Percentiles rank a stretch among this genome's conserved stretches.
phyloP scores from a whole-genome alignment of 495 filamentous ascomycete species.

The Tuber magnatum region DNA sequence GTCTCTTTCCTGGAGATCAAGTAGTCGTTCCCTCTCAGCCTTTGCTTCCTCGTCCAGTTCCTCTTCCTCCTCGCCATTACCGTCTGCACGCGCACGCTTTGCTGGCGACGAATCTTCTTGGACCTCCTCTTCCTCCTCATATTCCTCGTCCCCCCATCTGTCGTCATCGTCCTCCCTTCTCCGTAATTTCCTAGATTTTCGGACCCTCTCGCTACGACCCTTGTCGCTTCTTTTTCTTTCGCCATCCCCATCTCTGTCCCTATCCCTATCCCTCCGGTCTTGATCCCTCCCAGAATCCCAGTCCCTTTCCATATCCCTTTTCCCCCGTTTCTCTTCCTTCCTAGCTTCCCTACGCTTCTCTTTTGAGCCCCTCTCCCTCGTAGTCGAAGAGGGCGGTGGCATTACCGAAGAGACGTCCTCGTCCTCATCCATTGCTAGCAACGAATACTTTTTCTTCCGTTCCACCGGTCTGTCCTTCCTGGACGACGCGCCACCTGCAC shows the following conservation, averaged over 20 bases:
- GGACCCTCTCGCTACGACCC: slow-evolving; percentile 36
- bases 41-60: slow-evolving; percentile 54
- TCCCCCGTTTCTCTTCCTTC: slow-evolving; percentile 36
- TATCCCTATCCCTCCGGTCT: slow-evolving; percentile 42
- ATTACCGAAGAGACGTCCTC: slow-evolving; percentile 41
- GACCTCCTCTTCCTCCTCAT: slow-evolving; percentile 48
- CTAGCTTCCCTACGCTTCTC: slow-evolving; percentile 45
- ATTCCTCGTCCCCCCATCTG: slow-evolving; percentile 73
- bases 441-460: slow-evolving; percentile 63
- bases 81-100: slow-evolving; percentile 55
- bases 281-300: slow-evolving; percentile 40
- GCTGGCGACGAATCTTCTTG: slow-evolving; percentile 49
- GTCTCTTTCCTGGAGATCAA: slow-evolving; percentile 63
- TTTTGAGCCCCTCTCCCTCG: slow-evolving; percentile 49
- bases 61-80: slow-evolving; percentile 46
- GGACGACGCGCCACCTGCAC: slow-evolving; percentile 23
- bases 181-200: slow-evolving; percentile 51
- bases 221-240: slow-evolving; percentile 44
- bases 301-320: slow-evolving; percentile 36
- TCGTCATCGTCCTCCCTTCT: slow-evolving; percentile 60
- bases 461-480: slow-evolving; percentile 33
- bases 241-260: slow-evolving; percentile 43
- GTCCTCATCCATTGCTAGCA: slow-evolving; percentile 78
- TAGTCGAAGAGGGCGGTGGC: slow-evolving; percentile 49
- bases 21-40: slow-evolving; percentile 52